A percentile compares a stretch with the other conserved stretches of the same genome.
Evolutionary conservation across 192 early-diverging fungal genomes (phyloP).

Genomic region (Podila clonocystis): DNA sequence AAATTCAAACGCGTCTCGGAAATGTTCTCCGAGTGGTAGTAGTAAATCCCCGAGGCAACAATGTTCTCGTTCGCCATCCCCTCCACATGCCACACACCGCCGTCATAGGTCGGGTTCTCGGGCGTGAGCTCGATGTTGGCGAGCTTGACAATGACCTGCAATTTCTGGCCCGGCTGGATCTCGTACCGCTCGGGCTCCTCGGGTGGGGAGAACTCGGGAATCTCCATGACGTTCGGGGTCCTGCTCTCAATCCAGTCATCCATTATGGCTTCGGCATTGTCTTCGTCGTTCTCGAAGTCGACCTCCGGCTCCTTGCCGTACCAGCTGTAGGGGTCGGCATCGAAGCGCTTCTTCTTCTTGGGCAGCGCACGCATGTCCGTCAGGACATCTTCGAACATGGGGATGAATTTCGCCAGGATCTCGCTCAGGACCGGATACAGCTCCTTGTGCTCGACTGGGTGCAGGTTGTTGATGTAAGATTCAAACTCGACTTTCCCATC

Average conservation of each 20-base stretch:
- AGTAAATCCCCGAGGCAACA: conserved; percentile 78
- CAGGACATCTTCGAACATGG: conserved; percentile 69
- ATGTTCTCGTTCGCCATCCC: conserved; percentile 78
- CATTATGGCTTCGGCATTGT: conserved; percentile 1
- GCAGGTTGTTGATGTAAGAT: conserved; percentile 84
- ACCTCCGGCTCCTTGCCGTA: conserved; percentile 2
- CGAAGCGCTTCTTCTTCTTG: background rate
- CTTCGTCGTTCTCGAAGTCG: conserved; percentile 7
- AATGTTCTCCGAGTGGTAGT: conserved; percentile 78
- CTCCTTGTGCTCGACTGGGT: conserved; percentile 58
- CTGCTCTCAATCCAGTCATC: conserved; percentile 44
- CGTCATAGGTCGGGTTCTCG: conserved; percentile 66
- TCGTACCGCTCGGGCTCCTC: conserved; percentile 20
- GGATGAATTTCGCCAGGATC: conserved; percentile 66
- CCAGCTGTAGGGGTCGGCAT: conserved; percentile 10
- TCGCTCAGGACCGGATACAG: conserved; percentile 62
- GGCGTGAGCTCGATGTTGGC: conserved; percentile 74
- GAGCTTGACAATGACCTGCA: conserved; percentile 73
- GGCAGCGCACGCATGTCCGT: conserved; percentile 17
- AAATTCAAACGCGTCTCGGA: conserved; percentile 65
- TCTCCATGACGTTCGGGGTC: conserved; percentile 10
- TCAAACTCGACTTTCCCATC: conserved; percentile 57
- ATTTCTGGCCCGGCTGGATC: conserved; percentile 44
- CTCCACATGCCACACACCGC: conserved; percentile 75
- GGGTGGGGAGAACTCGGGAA: conserved; percentile 18